Evolutionary conservation across 2,329 filamentous ascomycete species (phyloP), one percentile per base, ranked within the genome.

Genomic region (Lasiodiplodia sp.): DNA sequence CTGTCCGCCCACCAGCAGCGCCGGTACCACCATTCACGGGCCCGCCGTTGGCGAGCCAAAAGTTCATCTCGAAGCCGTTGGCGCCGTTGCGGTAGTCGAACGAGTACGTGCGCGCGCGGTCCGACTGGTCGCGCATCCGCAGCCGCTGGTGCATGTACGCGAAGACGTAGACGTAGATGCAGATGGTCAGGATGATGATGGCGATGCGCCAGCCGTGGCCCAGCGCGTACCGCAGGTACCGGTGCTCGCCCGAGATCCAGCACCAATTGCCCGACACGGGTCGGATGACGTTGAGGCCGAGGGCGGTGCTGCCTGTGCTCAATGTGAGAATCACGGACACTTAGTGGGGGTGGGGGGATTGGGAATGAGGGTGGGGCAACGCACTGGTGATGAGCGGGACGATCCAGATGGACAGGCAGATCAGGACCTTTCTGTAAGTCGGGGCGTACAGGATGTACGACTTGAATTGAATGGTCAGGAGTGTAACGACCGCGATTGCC

Each of bases 201-300:
- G 77, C 76, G 64, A 84, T 78, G 14, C 83, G 79, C 82, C 82
- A 84, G 52, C 79, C 82, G 68, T 85, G 82, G 0, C 81, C 81
- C 55, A 85, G 75, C 1, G 74, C 78, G 68, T 84, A 85, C 25
- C 83, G 79, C 23, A 83, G 75, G 14, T 78, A 78, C 37, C 75
- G 71, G 23, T 77, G 73, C 2, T 75, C 71, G 12, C 74, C 70
- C 16, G 76, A 72, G 69, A 85, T 84, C 83, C 83, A 85, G 73
- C 83, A 84, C 82, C 83, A 85, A 69, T 84, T 84, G 0, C 82
- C 82, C 2, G 80, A 81, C 2, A 83, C 82, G 47, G 80, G 79
- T 2, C 73, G 76, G 67, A 79, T 77, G 25, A 73, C 70, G 51
- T 53, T 4, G 28, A 68, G 47, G 25, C 47, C 49, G 34, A 63